Conservation (phyloP, 768 basidiomycete species). For the Boletus sp. region DNA sequence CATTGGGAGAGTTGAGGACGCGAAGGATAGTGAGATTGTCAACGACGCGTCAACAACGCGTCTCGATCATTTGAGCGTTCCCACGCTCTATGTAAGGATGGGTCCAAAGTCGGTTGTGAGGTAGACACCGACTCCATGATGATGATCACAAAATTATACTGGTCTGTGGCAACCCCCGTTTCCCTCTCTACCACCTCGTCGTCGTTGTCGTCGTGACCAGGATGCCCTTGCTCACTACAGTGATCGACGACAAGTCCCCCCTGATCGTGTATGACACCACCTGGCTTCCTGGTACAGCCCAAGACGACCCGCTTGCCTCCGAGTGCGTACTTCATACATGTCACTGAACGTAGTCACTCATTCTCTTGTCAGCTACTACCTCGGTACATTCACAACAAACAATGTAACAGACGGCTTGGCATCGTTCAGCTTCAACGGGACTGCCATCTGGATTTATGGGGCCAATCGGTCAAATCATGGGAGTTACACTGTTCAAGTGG, state of each 20-base stretch:
- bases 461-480: constrained; percentile 49
- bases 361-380: constrained; percentile 32
- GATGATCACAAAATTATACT: not conserved
- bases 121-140: not conserved
- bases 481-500: constrained; percentile 40
- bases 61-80: constrained; percentile 18
- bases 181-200: not conserved
- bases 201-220: not conserved
- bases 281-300: constrained; percentile 20
- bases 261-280: constrained; percentile 26
- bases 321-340: constrained; percentile 7
- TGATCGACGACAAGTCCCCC: constrained; percentile 35
- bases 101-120: not conserved
- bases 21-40: constrained; percentile 37
- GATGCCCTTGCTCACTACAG: constrained; percentile 25
- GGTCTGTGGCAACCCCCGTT: not conserved
- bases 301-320: constrained; percentile 9
- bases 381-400: constrained; percentile 40
- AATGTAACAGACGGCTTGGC: constrained; percentile 32
- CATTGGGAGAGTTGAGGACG: constrained; percentile 56
- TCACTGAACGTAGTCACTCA: not conserved
- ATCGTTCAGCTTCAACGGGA: constrained; percentile 48
- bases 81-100: not conserved
- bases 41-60: constrained; percentile 31
- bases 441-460: constrained; percentile 47